These are phyloP conservation scores for Leucocoprinus sp. DNA, from an alignment of 768 basidiomycete genomes.

Conservation along the genomic window DNA sequence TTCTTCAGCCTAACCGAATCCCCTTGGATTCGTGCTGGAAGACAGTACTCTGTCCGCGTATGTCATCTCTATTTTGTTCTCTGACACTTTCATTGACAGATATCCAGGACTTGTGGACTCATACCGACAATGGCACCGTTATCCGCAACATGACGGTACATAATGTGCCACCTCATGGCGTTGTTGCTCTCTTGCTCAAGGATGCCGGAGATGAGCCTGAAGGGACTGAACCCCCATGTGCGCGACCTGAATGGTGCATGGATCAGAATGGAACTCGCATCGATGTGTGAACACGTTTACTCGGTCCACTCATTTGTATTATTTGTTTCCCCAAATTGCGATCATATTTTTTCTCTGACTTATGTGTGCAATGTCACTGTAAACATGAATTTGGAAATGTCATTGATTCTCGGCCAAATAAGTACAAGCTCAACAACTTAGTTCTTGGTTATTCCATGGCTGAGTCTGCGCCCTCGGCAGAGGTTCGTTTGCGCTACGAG, in stretches of 20 bases:
- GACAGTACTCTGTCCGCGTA: conserved; percentile 58
- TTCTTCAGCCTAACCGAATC: conserved; percentile 60
- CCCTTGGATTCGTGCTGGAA: conserved; percentile 62
- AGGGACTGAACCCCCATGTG: conserved; percentile 50
- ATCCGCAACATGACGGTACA: conserved; percentile 47
- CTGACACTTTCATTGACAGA: not conserved
- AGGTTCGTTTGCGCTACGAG: conserved; percentile 68
- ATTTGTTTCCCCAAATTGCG: no score
- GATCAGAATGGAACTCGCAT: conserved; percentile 44
- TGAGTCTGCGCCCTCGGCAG: conserved; percentile 39
- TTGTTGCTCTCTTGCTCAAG: conserved; percentile 54
- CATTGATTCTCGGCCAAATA: conserved; percentile 11
- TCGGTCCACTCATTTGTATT: no score
- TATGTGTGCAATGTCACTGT: no score
- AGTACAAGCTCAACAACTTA: conserved; percentile 4
- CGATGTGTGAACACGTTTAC: conserved; percentile 12
- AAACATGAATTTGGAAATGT: no score
- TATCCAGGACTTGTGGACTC: conserved; percentile 60
- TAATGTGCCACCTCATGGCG: conserved; percentile 58
- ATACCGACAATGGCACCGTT: conserved; percentile 62
- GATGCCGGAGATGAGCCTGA: conserved; percentile 63
- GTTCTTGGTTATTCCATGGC: conserved; percentile 24
- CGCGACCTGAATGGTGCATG: conserved; percentile 49
- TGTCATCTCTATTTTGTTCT: conserved; percentile 15
- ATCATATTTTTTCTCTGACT: no score